Conservation (phyloP, 257 asterid species). For the Solanum rostratum region DNA sequence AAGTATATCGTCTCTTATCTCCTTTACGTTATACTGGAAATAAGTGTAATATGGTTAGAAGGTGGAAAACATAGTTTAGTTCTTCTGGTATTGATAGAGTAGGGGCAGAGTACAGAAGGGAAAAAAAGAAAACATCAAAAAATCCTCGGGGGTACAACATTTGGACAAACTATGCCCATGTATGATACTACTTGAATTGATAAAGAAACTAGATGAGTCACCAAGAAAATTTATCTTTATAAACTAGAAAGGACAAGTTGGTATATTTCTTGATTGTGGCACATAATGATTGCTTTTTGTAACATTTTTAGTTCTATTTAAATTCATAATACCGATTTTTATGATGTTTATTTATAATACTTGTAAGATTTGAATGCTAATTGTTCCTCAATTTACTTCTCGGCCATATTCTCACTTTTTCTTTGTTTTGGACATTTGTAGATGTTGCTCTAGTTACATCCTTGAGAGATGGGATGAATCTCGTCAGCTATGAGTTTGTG, state of each 20-base stretch:
- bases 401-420: background rate
- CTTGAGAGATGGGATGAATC: conserved; percentile 94
- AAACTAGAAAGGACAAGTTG: background rate
- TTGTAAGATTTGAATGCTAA: background rate
- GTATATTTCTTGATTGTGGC: background rate
- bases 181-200: background rate
- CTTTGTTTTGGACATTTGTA: conserved; percentile 1
- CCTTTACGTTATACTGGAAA: background rate
- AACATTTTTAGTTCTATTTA: background rate
- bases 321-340: background rate
- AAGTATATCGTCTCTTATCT: background rate
- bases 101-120: background rate
- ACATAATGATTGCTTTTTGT: background rate
- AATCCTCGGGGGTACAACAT: background rate
- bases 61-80: background rate
- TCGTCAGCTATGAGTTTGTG: conserved; percentile 90
- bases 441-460: conserved; percentile 91
- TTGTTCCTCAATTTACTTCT: background rate
- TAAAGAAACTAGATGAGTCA: background rate
- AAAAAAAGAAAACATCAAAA: background rate
- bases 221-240: background rate
- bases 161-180: background rate
- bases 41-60: background rate
- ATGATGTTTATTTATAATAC: background rate
- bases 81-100: background rate